Percentiles rank a stretch among this genome's conserved stretches.
Evolutionary conservation across 2,329 filamentous ascomycete genomes (phyloP).

Genomic region (Diaporthe nobilis): DNA sequence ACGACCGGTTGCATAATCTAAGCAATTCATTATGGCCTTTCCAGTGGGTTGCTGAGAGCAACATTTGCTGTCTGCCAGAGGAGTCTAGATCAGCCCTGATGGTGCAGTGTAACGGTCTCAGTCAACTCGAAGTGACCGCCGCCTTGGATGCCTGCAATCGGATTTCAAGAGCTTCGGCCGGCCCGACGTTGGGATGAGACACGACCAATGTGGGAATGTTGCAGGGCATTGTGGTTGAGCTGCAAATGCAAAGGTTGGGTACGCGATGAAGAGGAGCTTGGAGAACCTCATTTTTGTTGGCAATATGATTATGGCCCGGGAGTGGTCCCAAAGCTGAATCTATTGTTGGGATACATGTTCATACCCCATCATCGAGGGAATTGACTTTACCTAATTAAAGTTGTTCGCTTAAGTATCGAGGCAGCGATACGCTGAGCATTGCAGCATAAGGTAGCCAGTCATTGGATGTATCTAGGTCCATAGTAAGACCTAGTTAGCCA

Average conservation of each 20-base stretch:
- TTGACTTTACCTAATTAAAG: neutral
- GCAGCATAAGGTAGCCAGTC: neutral
- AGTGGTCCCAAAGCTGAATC: neutral
- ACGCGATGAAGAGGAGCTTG: neutral
- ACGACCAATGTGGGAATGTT: neutral
- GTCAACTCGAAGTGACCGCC: neutral
- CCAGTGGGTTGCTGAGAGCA: neutral
- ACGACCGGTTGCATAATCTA: neutral
- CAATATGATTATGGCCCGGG: neutral
- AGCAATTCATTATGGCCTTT: neutral
- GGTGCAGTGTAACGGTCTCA: neutral
- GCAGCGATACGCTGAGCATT: neutral
- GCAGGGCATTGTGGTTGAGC: neutral
- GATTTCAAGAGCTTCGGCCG: neutral
- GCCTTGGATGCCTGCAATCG: neutral
- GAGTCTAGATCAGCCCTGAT: too few species aligned
- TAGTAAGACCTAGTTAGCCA: neutral
- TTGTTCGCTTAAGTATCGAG: neutral
- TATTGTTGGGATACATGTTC: neutral
- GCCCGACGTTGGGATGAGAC: neutral
- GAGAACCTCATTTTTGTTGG: neutral
- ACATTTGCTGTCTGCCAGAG: neutral
- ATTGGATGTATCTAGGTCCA: neutral
- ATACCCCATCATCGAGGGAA: neutral
- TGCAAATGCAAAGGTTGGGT: neutral